Conservation (phyloP, 106 monocot species). For the Xerophyta viscosa region DNA sequence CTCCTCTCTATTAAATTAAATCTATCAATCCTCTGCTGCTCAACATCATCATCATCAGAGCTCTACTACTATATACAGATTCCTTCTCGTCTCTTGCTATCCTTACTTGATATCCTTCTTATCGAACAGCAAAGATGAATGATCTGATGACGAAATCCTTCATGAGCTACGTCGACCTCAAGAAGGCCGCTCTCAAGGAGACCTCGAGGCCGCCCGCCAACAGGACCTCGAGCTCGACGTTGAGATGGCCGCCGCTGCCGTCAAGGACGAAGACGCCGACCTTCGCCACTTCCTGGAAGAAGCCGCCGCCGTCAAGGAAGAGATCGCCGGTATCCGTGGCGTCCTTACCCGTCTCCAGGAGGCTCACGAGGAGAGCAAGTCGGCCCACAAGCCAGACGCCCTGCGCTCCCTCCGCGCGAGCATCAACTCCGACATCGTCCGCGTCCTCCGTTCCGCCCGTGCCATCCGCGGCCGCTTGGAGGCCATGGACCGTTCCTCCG, state of each 20-base stretch:
- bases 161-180: slow-evolving; percentile 12
- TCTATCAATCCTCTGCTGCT: too few species aligned
- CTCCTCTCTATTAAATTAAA: too few species aligned
- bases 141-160: slow-evolving; percentile 12
- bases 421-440: slow-evolving; percentile 11
- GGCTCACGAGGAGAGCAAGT: slow-evolving; percentile 11
- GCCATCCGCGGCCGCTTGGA: slow-evolving; percentile 8
- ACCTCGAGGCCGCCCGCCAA: neutral
- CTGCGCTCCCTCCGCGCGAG: neutral
- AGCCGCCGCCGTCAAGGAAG: slow-evolving; percentile 9
- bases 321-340: slow-evolving; percentile 5
- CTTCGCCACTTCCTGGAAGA: slow-evolving; percentile 6
- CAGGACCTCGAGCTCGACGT: neutral
- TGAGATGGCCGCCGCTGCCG: slow-evolving; percentile 2
- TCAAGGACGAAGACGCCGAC: neutral
- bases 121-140: too few species aligned
- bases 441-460: neutral
- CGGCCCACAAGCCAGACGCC: slow-evolving; percentile 8
- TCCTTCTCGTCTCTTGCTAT: too few species aligned
- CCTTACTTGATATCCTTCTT: too few species aligned
- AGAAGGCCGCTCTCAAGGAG: slow-evolving; percentile 1
- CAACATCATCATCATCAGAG: too few species aligned
- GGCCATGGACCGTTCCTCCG: slow-evolving; percentile 6
- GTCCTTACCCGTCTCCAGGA: slow-evolving; percentile 1
- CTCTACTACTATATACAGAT: too few species aligned